Evolutionary conservation across 176 grass and related monocot genomes (phyloP).

Genomic region (Melocanna baccifera): DNA sequence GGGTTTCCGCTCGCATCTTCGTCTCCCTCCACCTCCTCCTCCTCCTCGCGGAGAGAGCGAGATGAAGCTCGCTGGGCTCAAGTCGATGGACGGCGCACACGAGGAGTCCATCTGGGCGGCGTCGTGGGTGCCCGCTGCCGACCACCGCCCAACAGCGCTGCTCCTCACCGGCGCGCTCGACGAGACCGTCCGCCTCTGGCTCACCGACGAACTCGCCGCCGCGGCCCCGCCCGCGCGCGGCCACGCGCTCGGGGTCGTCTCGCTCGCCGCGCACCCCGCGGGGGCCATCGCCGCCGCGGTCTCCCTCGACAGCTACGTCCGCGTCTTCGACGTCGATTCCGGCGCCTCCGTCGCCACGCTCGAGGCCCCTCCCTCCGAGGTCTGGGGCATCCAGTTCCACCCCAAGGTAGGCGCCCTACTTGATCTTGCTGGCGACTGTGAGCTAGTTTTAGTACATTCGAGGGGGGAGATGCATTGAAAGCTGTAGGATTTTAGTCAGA

Average conservation of each 20-base stretch:
- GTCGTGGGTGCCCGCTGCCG: conserved; percentile 62
- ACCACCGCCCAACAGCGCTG: conserved; percentile 50
- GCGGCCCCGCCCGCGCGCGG: conserved; percentile 26
- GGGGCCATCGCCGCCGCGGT: conserved; percentile 66
- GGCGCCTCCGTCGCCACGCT: conserved; percentile 65
- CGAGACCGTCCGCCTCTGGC: conserved; percentile 76
- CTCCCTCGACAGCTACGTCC: conserved; percentile 71
- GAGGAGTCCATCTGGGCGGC: conserved; percentile 96
- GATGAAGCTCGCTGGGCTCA: conserved; percentile 84
- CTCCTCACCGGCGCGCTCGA: conserved; percentile 80
- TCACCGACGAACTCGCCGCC: conserved; percentile 63
- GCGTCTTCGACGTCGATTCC: conserved; percentile 80
- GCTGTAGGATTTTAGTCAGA: neutral
- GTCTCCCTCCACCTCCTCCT: neutral
- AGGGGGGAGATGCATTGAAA: neutral
- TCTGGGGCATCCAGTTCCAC: conserved; percentile 91
- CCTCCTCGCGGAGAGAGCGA: neutral
- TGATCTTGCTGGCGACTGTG: neutral
- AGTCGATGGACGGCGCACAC: conserved; percentile 68
- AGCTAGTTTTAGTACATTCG: neutral
- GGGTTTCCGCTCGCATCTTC: conserved; percentile 25
- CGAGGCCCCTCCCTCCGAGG: conserved; percentile 76
- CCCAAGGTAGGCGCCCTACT: conserved; percentile 54
- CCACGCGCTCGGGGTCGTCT: conserved; percentile 73
- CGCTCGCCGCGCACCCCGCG: conserved; percentile 61